Evolutionary conservation across 805 yeast species (phyloP).

Genomic region (Diddensiella santjacobensis): DNA sequence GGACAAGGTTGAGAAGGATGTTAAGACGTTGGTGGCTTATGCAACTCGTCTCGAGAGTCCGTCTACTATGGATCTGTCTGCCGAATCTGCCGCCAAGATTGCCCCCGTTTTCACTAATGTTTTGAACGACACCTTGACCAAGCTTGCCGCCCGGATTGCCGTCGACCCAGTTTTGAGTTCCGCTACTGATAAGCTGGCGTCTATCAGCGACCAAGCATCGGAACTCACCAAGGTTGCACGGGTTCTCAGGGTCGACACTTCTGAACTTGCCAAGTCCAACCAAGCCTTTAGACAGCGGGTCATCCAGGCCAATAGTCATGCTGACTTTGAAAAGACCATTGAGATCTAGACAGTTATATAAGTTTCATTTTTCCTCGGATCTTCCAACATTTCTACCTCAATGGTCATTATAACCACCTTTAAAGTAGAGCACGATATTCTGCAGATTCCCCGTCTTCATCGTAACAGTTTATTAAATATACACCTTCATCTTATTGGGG

Average conservation of each 20-base stretch:
- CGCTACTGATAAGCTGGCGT: background rate
- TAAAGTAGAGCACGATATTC: no score
- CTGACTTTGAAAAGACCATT: background rate
- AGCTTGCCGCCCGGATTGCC: background rate
- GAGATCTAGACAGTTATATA: background rate
- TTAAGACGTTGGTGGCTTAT: background rate
- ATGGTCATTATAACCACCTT: no score
- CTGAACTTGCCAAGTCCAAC: background rate
- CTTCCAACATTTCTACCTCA: no score
- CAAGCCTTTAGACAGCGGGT: background rate
- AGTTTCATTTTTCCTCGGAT: no score
- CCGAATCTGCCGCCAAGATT: background rate
- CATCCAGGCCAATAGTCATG: background rate
- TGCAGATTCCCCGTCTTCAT: no score
- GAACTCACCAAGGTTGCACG: background rate
- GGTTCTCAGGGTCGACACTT: background rate
- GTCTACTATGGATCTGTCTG: background rate
- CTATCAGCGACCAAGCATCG: background rate
- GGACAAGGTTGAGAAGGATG: background rate
- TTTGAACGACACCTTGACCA: background rate
- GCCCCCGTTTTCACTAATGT: background rate
- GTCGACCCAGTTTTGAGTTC: background rate
- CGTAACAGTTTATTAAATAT: background rate
- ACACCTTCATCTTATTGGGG: no score
- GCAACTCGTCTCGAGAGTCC: background rate